Percentiles rank a stretch among this genome's conserved stretches.
Evolutionary conservation across 2,329 filamentous ascomycete species (phyloP).

Genomic region (Emydomyces testavorans): DNA sequence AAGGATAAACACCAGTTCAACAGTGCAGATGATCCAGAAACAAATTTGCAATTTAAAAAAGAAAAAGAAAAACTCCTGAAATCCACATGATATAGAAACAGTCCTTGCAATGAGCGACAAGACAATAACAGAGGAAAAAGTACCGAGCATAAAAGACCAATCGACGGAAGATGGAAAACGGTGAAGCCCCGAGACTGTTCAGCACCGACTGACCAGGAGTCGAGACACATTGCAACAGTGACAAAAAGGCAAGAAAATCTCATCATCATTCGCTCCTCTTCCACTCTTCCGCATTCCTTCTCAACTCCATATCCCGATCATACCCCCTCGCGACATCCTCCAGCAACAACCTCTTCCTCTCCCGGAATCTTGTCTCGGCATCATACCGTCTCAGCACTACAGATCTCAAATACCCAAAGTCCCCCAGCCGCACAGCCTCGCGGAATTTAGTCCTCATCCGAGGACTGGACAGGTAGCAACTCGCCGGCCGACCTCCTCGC

Average conservation of each 20-base stretch:
- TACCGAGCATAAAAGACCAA: conserved; percentile 2
- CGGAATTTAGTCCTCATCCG: conserved; percentile 66
- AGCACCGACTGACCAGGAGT: neutral
- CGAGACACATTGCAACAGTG: neutral
- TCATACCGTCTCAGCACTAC: conserved; percentile 47
- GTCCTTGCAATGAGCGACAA: too few relatives aligned
- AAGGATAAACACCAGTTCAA: neutral
- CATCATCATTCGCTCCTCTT: conserved; percentile 38
- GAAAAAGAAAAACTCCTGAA: neutral
- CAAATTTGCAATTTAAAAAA: too few relatives aligned
- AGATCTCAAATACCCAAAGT: conserved; percentile 54
- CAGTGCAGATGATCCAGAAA: too few relatives aligned
- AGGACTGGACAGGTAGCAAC: conserved; percentile 69
- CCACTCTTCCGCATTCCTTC: conserved; percentile 43
- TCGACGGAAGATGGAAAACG: conserved; percentile 2
- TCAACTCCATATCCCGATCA: conserved; percentile 39
- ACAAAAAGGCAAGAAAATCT: neutral
- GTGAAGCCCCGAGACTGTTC: neutral
- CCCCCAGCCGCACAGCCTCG: conserved; percentile 53
- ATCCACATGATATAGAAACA: neutral
- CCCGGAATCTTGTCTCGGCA: conserved; percentile 49
- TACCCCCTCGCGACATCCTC: conserved; percentile 49
- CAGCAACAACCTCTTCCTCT: conserved; percentile 43
- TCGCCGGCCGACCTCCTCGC: conserved; percentile 35
- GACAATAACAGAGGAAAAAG: neutral